phyloP scores from a whole-genome alignment of 2,329 filamentous ascomycete species.

The Colletotrichum trifolii region DNA sequence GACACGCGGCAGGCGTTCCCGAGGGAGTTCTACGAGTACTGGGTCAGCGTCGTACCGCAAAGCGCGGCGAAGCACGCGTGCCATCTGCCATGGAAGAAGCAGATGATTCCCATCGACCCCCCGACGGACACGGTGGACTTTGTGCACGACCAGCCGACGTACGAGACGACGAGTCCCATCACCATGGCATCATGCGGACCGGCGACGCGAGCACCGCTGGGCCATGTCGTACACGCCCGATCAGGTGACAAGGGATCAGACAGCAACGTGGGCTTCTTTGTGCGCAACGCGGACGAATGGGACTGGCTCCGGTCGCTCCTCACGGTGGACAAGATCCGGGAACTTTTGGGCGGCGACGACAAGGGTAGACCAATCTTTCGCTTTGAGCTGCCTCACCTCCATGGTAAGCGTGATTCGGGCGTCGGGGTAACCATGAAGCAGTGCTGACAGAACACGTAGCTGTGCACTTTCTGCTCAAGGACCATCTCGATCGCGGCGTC shows the following conservation, averaged over 20 bases:
- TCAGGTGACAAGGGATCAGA: constrained; percentile 57
- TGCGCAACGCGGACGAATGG: constrained; percentile 38
- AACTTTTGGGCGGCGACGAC: constrained; percentile 51
- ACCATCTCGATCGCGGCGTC: constrained; percentile 47
- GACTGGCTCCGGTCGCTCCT: constrained; percentile 51
- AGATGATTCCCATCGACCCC: constrained; percentile 36
- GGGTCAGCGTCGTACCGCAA: constrained; percentile 41
- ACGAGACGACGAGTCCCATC: constrained; percentile 43
- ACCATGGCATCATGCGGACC: constrained; percentile 42
- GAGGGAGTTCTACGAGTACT: constrained; percentile 39
- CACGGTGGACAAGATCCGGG: constrained; percentile 50
- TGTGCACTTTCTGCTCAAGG: constrained; percentile 54
- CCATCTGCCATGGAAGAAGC: constrained; percentile 40
- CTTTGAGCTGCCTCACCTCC: constrained; percentile 53
- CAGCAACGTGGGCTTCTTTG: constrained; percentile 43
- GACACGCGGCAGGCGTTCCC: constrained; percentile 46
- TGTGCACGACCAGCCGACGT: constrained; percentile 40
- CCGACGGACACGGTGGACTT: constrained; percentile 40
- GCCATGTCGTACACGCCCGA: constrained; percentile 45
- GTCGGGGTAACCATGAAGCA: background rate
- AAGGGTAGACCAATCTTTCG: constrained; percentile 53
- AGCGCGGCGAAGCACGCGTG: constrained; percentile 38
- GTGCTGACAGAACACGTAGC: constrained; percentile 11
- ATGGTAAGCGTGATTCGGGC: constrained; percentile 9
- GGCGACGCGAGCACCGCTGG: constrained; percentile 43